phyloP scores from a whole-genome alignment of 768 basidiomycete genomes.

The Chiua virens region DNA sequence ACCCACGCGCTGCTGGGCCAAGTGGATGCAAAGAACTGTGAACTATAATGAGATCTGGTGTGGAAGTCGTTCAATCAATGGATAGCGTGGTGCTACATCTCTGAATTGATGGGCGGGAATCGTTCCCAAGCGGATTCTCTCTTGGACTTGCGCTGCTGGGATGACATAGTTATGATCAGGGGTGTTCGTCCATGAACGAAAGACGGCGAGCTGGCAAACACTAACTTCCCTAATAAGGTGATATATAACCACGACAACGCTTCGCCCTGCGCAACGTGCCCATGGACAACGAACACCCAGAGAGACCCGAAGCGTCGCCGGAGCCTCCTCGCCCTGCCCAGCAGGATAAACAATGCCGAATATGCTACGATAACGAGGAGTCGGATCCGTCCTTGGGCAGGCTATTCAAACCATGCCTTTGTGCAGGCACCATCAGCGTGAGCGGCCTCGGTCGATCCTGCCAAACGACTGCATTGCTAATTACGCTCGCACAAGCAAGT shows the following conservation, averaged over 20 bases:
- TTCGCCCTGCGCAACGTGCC: slow-evolving; percentile 5
- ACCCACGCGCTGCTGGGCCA: neutral
- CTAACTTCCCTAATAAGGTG: neutral
- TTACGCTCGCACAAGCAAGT: slow-evolving; percentile 40
- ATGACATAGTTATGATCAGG: neutral
- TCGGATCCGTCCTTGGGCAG: slow-evolving; percentile 64
- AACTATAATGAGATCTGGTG: neutral
- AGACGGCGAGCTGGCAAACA: slow-evolving; percentile 3
- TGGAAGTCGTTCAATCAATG: neutral
- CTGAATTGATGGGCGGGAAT: neutral
- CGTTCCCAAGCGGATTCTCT: slow-evolving; percentile 13
- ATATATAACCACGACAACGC: too few species aligned
- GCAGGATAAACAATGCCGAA: slow-evolving; percentile 74
- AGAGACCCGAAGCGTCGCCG: slow-evolving; percentile 2
- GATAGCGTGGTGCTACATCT: neutral
- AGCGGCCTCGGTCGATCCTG: slow-evolving; percentile 16
- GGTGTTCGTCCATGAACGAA: neutral
- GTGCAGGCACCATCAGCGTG: slow-evolving; percentile 75
- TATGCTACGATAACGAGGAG: slow-evolving; percentile 72
- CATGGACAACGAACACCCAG: slow-evolving; percentile 19
- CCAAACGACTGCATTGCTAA: slow-evolving; percentile 15
- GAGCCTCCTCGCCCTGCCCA: slow-evolving; percentile 15
- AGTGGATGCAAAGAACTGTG: neutral
- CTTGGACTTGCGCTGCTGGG: neutral
- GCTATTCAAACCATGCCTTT: slow-evolving; percentile 72